Evolutionary conservation across 169 alveolate species (phyloP).

Genomic region (Eimeria necatrix): DNA sequence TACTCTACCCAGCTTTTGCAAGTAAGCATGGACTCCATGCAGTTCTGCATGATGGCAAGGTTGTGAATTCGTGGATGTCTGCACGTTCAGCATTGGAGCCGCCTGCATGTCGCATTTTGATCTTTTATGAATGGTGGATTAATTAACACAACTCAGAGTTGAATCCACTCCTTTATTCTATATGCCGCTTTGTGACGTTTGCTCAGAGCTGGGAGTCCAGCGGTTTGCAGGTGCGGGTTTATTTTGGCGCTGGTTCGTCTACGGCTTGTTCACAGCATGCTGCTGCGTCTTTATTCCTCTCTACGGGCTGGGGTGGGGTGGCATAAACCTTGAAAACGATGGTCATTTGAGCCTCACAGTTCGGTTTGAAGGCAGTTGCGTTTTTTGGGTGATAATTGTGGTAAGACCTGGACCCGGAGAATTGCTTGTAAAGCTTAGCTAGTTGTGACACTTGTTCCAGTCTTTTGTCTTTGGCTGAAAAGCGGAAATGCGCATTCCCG

Average conservation of each 20-base stretch:
- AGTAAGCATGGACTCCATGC: not conserved
- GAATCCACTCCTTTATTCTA: not conserved
- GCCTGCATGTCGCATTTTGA: too few species aligned
- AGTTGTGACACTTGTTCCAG: too few species aligned
- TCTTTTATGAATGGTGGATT: too few species aligned
- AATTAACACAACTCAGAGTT: too few species aligned
- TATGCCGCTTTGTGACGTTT: not conserved
- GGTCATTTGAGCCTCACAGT: conserved; percentile 43
- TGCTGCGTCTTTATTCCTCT: conserved; percentile 66
- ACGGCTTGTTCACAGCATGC: conserved; percentile 56
- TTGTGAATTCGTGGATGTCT: not conserved
- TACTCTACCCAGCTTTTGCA: conserved; percentile 83
- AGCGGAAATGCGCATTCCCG: too few species aligned
- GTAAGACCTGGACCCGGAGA: not conserved
- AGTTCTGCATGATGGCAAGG: not conserved
- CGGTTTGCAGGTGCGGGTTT: conserved; percentile 68
- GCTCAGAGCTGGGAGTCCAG: conserved; percentile 74
- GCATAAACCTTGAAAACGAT: not conserved
- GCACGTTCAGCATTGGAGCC: conserved; percentile 14
- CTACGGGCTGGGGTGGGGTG: conserved; percentile 74
- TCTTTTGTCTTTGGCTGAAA: too few species aligned
- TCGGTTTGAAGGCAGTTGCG: conserved; percentile 58
- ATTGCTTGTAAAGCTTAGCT: too few species aligned
- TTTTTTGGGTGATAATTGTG: conserved; percentile 70
- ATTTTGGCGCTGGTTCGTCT: conserved; percentile 74